These are phyloP conservation scores for Ambrosia artemisiifolia DNA, from an alignment of 129 eudicot species.

Conservation along the genomic window DNA sequence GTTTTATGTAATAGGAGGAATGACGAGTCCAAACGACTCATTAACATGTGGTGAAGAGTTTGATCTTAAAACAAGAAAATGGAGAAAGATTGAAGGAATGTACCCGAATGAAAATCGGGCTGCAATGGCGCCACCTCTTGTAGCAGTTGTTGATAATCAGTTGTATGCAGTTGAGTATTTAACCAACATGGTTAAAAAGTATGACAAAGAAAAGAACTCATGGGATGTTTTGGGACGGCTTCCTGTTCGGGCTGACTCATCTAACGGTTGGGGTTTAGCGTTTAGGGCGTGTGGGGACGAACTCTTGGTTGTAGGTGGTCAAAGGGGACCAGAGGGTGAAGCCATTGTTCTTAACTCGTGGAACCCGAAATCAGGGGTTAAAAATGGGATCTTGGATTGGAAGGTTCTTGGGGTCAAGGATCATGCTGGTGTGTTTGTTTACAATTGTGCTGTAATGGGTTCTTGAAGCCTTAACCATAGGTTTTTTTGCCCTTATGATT, in stretches of 20 bases:
- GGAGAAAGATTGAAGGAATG: slow-evolving; percentile 62
- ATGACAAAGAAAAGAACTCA: slow-evolving; percentile 48
- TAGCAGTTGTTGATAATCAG: slow-evolving; percentile 64
- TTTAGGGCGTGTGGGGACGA: slow-evolving; percentile 60
- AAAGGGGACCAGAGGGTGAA: slow-evolving; percentile 66
- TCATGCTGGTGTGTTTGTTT: slow-evolving; percentile 70
- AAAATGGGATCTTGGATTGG: slow-evolving; percentile 61
- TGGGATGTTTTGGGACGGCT: slow-evolving; percentile 70
- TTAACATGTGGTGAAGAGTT: slow-evolving; percentile 69
- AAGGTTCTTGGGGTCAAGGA: slow-evolving; percentile 66
- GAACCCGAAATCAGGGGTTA: slow-evolving; percentile 50
- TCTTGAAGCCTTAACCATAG: slow-evolving; percentile 45
- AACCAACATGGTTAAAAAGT: slow-evolving; percentile 53
- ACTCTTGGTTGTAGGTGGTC: slow-evolving; percentile 72
- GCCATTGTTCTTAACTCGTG: slow-evolving; percentile 65
- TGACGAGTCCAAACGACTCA: slow-evolving; percentile 47
- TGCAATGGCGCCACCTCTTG: slow-evolving; percentile 79
- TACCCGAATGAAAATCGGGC: slow-evolving; percentile 58
- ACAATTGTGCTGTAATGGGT: slow-evolving; percentile 84
- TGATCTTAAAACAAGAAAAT: slow-evolving; percentile 43
- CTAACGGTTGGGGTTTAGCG: slow-evolving; percentile 77
- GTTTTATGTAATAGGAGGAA: slow-evolving; percentile 77
- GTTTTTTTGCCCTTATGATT: slow-evolving; percentile 27
- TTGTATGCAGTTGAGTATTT: slow-evolving; percentile 57
- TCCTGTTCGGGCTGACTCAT: slow-evolving; percentile 59